Evolutionary conservation across 345 rosid genomes (phyloP).

Genomic region (Acer campestre): DNA sequence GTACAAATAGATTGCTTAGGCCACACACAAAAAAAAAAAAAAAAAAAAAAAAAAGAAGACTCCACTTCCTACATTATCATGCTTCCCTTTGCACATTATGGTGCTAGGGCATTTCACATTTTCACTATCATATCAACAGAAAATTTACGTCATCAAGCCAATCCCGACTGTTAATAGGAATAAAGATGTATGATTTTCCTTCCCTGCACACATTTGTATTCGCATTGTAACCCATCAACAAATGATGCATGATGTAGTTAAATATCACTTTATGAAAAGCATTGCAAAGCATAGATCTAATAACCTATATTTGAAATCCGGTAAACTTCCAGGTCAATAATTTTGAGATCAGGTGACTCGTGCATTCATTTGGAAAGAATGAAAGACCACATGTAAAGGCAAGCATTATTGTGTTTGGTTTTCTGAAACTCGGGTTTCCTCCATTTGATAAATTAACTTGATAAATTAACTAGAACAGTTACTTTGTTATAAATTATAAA

Average conservation of each 20-base stretch:
- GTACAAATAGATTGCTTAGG: not conserved
- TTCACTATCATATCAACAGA: not conserved
- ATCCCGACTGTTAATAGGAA: not conserved
- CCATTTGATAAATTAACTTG: not conserved
- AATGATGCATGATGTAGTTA: not conserved
- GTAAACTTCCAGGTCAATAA: not conserved
- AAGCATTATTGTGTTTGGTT: not conserved
- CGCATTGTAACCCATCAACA: too few relatives aligned
- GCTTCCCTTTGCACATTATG: not conserved
- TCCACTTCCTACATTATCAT: not conserved
- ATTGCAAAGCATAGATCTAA: not conserved
- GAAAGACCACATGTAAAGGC: not conserved
- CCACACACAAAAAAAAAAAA: too few relatives aligned
- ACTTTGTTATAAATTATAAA: too few relatives aligned
- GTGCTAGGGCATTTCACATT: not conserved
- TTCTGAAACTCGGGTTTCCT: constrained; percentile 15
- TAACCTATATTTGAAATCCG: not conserved
- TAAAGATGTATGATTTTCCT: not conserved
- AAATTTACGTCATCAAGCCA: not conserved
- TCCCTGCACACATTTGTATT: not conserved
- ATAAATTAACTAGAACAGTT: not conserved
- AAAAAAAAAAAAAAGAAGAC: not conserved
- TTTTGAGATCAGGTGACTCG: not conserved
- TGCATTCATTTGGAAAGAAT: not conserved
- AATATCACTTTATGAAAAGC: not conserved